phyloP scores from a whole-genome alignment of 495 filamentous ascomycete species.

The Pyrenula massariospora region DNA sequence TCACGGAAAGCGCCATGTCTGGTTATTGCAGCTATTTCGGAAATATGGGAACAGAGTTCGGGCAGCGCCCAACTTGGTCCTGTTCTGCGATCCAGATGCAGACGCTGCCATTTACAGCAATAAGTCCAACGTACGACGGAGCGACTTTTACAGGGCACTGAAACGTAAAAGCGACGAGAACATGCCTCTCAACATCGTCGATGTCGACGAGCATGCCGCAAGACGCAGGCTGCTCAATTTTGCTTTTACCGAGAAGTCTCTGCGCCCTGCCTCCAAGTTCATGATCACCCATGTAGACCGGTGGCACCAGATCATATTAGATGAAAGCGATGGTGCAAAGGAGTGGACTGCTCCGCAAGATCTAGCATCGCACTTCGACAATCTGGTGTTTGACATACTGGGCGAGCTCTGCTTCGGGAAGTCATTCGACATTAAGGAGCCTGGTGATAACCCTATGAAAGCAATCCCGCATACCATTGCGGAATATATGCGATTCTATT shows the following conservation, averaged over 20 bases:
- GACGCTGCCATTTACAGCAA: constrained; percentile 14
- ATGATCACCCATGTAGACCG: constrained; percentile 16
- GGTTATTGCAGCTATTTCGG: no score
- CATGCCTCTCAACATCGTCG: constrained; percentile 10
- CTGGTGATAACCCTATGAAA: constrained; percentile 11
- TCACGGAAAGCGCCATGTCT: no score
- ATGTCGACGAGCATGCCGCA: constrained; percentile 13
- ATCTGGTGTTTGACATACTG: constrained; percentile 17
- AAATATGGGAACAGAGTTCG: no score
- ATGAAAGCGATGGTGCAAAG: not conserved
- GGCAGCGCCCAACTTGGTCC: constrained; percentile 17
- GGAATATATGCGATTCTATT: constrained; percentile 10
- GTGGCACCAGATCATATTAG: constrained; percentile 14
- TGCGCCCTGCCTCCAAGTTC: constrained; percentile 9
- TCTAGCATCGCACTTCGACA: constrained; percentile 10
- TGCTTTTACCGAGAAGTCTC: constrained; percentile 15
- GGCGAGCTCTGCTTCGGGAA: constrained; percentile 41
- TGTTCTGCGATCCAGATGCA: constrained; percentile 14
- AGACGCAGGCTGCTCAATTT: constrained; percentile 16
- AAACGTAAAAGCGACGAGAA: constrained; percentile 5
- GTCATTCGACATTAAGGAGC: constrained; percentile 35
- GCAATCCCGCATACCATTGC: constrained; percentile 11
- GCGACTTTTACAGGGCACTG: constrained; percentile 21
- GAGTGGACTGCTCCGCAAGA: constrained; percentile 13
- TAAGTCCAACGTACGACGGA: constrained; percentile 18